A percentile compares a stretch with the other conserved stretches of the same genome.
Conservation (phyloP, 306 rosid species). For the Dryas octopetala region DNA sequence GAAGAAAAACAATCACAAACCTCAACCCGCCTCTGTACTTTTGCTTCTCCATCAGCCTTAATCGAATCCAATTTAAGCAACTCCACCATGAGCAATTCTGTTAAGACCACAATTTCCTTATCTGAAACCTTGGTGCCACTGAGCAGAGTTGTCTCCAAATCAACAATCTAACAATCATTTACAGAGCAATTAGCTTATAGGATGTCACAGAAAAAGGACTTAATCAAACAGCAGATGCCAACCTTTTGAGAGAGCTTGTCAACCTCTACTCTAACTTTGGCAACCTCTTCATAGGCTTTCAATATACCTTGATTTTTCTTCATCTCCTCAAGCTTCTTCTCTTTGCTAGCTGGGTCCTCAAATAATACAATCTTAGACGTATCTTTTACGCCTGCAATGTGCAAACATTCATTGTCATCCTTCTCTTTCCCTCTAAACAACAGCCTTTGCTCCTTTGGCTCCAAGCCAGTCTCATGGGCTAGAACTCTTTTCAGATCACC, state of each 20-base stretch:
- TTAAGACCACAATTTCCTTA: slow-evolving; percentile 45
- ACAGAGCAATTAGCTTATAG: not conserved
- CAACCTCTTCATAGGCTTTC: slow-evolving; percentile 50
- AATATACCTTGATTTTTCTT: slow-evolving; percentile 35
- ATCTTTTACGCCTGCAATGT: slow-evolving; percentile 67
- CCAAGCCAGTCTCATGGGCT: slow-evolving; percentile 47
- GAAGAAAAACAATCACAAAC: slow-evolving; percentile 29
- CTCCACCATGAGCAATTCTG: slow-evolving; percentile 65
- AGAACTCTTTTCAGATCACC: slow-evolving; percentile 65
- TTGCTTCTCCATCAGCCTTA: slow-evolving; percentile 61
- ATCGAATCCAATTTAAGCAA: slow-evolving; percentile 65
- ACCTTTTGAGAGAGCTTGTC: slow-evolving; percentile 70
- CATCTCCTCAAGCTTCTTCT: slow-evolving; percentile 57
- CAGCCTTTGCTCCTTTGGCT: slow-evolving; percentile 66
- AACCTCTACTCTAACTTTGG: slow-evolving; percentile 46
- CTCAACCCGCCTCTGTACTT: slow-evolving; percentile 59
- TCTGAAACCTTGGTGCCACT: slow-evolving; percentile 46
- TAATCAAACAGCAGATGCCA: not conserved
- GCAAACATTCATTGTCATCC: slow-evolving; percentile 60
- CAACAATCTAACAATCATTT: slow-evolving; percentile 41
- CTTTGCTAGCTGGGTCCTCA: slow-evolving; percentile 78
- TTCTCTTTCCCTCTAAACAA: slow-evolving; percentile 67
- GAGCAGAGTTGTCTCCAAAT: slow-evolving; percentile 41
- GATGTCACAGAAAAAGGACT: not conserved
- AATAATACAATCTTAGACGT: slow-evolving; percentile 58